A percentile compares a stretch with the other conserved stretches of the same genome.
Evolutionary conservation across 352 stramenopile genomes (phyloP).

Genomic region (Phytopythium delawarense): DNA sequence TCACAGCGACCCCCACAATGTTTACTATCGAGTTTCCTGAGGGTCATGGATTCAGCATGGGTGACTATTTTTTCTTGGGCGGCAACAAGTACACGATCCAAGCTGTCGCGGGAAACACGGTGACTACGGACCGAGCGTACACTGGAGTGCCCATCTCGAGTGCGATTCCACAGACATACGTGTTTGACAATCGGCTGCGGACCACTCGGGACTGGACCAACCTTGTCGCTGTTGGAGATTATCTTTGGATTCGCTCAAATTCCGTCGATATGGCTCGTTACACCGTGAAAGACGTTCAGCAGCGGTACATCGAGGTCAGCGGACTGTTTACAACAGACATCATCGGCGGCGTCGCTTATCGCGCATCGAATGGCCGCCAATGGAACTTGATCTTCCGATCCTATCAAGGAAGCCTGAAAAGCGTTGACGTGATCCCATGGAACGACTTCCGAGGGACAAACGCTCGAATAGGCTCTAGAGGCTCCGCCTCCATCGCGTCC

Average conservation of each 20-base stretch:
- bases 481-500: conserved; percentile 27
- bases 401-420: conserved; percentile 47
- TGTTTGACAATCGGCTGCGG: conserved; percentile 62
- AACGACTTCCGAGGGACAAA: conserved; percentile 58
- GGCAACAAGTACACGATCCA: conserved; percentile 32
- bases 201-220: conserved; percentile 52
- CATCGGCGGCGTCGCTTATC: conserved; percentile 26
- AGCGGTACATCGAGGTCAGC: conserved; percentile 38
- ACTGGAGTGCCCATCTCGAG: conserved; percentile 22
- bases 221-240: conserved; percentile 29
- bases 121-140: conserved; percentile 37
- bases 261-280: conserved; percentile 50
- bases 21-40: conserved; percentile 37
- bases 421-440: conserved; percentile 49
- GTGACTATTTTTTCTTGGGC: conserved; percentile 37
- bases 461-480: conserved; percentile 41
- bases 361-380: conserved; percentile 39
- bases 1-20: conserved; percentile 27
- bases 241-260: conserved; percentile 47
- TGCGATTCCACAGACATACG: conserved; percentile 27
- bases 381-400: conserved; percentile 75
- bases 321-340: conserved; percentile 44
- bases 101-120: conserved; percentile 12
- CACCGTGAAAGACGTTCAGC: conserved; percentile 18
- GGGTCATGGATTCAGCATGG: conserved; percentile 29